A percentile compares a stretch with the other conserved stretches of the same genome.
These are phyloP conservation scores for Apophysomyces sp. DNA, from an alignment of 371 early-diverging fungal species.

Conservation along the genomic window DNA sequence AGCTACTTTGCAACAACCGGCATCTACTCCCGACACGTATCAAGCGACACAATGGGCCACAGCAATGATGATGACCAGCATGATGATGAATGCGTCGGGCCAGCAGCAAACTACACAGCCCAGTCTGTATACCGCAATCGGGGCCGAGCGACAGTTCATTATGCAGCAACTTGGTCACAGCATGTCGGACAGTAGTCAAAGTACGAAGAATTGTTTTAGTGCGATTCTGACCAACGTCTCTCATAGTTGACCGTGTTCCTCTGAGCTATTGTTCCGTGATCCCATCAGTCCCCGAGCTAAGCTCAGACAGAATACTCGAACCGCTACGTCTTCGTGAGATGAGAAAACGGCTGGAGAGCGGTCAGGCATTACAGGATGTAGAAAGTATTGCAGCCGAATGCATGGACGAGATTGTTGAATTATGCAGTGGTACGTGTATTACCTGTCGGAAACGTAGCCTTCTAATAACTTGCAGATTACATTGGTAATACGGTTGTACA, in stretches of 20 bases:
- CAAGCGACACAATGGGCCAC: constrained; percentile 40
- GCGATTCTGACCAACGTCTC: not conserved
- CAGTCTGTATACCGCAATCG: constrained; percentile 28
- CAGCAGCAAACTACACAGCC: constrained; percentile 14
- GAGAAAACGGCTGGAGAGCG: constrained; percentile 79
- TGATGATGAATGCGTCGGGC: constrained; percentile 31
- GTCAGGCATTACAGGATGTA: constrained; percentile 38
- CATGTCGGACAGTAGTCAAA: constrained; percentile 13
- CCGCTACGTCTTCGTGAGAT: constrained; percentile 84
- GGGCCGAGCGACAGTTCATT: constrained; percentile 32
- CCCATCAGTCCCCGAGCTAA: constrained; percentile 71
- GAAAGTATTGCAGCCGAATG: constrained; percentile 71
- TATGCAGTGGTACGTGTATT: constrained; percentile 34
- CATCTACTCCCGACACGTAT: constrained; percentile 17
- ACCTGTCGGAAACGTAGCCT: not conserved
- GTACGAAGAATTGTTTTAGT: constrained; percentile 4
- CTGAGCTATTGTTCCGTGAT: constrained; percentile 62
- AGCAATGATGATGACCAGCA: constrained; percentile 38
- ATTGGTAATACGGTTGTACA: constrained; percentile 86
- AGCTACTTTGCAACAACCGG: not conserved
- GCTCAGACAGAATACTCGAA: constrained; percentile 66
- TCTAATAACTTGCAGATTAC: constrained; percentile 63
- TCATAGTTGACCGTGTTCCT: constrained; percentile 21
- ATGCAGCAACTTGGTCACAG: constrained; percentile 36
- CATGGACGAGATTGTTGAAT: constrained; percentile 35